Base-by-base conservation (phyloP, 306 rosid genomes). In the Hippophae gyantsensis region DNA sequence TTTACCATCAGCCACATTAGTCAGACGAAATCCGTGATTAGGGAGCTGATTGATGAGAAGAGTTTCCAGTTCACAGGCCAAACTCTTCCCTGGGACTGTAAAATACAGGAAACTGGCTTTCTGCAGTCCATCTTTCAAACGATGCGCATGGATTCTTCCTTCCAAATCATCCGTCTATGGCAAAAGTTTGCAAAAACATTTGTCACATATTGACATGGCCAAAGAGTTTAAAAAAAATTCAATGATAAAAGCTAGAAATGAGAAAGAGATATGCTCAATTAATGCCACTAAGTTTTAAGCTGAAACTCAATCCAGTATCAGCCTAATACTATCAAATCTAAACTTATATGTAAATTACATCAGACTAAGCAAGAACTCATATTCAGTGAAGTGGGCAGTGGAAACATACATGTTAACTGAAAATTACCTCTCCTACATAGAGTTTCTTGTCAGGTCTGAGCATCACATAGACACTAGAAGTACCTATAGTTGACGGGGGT, bases 21-120 rank as follows among this genome's bases (percentile, higher is more conserved):
- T 67, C 56, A 92, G 76, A 42, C 68, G 85, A 54, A 83, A 92
- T 57, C 88, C 98, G 8, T 56, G 82, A 71, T 60, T 72, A 11
- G 96, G 84, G 45, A 92, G 95, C 68, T 84, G 96, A 65, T 88
- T 92, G 74, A 92, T 88, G 78, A 92, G 96, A 57, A 85, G 86
- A 46, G 95, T 83, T 82, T 92, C 95, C 18, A 92, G 71, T 71
- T 92, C 84, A 80, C 95, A 83, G 13, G 96, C 96, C 79, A 88
- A 42, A 76, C 99, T 84, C 85, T 88, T 88, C 13, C 96, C 95
- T 0, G 78, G 77, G 56, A 88, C 93, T 38, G 64, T 69, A 70
- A 87, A 83, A 69, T 92, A 92, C 43, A 92, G 74, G 56, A 87
- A 80, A 43, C 69, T 42, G 4, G 82, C 81, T 32, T 83, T 81